phyloP scores from a whole-genome alignment of 805 yeast genomes.

The Maudiozyma serrabonitensis region DNA sequence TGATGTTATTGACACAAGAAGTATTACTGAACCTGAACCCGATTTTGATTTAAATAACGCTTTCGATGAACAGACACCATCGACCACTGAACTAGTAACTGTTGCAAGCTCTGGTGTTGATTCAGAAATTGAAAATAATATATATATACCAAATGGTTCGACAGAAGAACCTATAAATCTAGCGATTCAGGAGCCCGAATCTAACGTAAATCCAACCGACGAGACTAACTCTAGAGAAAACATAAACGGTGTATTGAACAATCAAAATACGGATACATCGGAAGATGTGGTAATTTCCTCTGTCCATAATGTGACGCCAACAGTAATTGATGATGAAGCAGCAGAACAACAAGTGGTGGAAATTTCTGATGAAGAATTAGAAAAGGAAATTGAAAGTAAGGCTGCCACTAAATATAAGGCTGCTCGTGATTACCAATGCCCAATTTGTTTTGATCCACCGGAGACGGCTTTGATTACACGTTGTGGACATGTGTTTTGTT shows the following conservation, averaged over 20 bases:
- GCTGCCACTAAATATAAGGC: slow-evolving; percentile 19
- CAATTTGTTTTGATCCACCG: slow-evolving; percentile 49
- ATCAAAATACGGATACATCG: not conserved
- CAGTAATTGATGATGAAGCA: slow-evolving; percentile 7
- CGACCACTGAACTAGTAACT: not conserved
- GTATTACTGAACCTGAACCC: slow-evolving; percentile 4
- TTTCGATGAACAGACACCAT: slow-evolving; percentile 3
- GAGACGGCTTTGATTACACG: slow-evolving; percentile 39
- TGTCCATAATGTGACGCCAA: not conserved
- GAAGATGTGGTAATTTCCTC: not conserved
- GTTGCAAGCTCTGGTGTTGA: not conserved
- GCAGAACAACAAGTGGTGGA: slow-evolving; percentile 33
- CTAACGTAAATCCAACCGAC: not conserved
- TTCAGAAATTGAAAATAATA: not conserved
- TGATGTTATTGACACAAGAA: slow-evolving; percentile 7
- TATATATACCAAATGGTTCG: not conserved
- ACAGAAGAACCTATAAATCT: not conserved
- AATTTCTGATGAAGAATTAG: slow-evolving; percentile 31
- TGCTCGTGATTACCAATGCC: slow-evolving; percentile 36
- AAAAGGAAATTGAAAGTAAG: slow-evolving; percentile 8
- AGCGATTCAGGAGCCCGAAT: not conserved
- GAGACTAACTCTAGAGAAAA: no score
- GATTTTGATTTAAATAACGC: slow-evolving; percentile 7
- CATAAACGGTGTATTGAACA: no score
- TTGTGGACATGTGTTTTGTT: slow-evolving; percentile 52